Base-by-base conservation (phyloP, 192 early-diverging fungal genomes). In the Umbelopsis ramanniana region DNA sequence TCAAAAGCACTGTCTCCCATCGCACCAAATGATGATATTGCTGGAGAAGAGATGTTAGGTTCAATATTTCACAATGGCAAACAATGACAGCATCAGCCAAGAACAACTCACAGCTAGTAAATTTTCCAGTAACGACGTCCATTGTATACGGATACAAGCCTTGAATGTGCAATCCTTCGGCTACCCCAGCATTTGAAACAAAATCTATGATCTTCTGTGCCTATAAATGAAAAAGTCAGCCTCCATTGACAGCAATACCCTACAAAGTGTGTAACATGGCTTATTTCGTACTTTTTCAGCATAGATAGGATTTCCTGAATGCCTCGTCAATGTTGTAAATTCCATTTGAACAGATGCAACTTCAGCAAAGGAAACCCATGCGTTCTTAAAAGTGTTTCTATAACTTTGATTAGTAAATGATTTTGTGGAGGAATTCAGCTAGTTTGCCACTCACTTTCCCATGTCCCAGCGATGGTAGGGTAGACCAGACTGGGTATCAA, bases 311-410 rank as follows among this genome's bases (percentile, higher is more conserved):
- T 94, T 81, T 2, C 89, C 89, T 8, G 93, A 91, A 19, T 93
- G 85, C 69, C 91, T 81, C 1, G 91, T 90, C 17, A 97, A 84
- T 72, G 91, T 90, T 79, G 89, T 85, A 73, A 93, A 93, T 79
- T 97, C 95, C 43, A 97, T 83, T 60, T 94, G 91, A 57, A 97
- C 78, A 0, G 90, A 88, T 48, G 91, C 92, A 48, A 88, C 72
- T 55, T 92, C 89, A 21, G 91, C 87, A 37, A 63, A 63, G 2
- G 57, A 63, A 12, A 63, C 33, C 57, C 57, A 63, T 37, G 57
- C 15, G 26, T 63, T 63, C 9, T 15, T 29, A n/a, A 26, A 37
- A 1, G 29, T 37, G 4, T 63, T 14, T 26, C 57, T 63, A 37
- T 17, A 29, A 37, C 11, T 0, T 37, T 19, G n/a, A 19, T 63